Evolutionary conservation across 192 early-diverging fungal genomes (phyloP), one percentile per base, ranked within the genome.

Genomic region (Umbelopsis isabellina): DNA sequence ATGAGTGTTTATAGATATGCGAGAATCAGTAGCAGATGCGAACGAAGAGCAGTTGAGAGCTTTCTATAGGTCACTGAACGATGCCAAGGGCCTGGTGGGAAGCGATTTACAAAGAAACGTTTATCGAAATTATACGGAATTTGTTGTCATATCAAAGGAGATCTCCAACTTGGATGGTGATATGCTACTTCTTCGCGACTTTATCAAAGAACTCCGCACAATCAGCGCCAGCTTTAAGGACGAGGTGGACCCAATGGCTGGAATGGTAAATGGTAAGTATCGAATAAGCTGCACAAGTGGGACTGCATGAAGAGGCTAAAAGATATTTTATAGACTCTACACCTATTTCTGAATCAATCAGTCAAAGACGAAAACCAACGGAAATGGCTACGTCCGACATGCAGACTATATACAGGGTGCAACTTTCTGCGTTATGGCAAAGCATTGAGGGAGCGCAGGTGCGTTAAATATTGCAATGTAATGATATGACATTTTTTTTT

Each of bases 81-180:
- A 90, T 69, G 88, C 92, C 0, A 85, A 87, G 68, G 87, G 90
- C 13, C 71, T 83, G 20, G 91, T 91, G 9, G 89, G 91, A 23
- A 79, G 71, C 4, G 90, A 93, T 66, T 76, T 95, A 18, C 91
- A 94, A 53, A 81, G 87, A n/a, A 94, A 94, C 72, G 92, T 95
- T 11, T 92, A 89, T 79, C 83, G 83, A 55, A 95, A 95, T 75
- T 95, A 95, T 72, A 86, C 78, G 48, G 92, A 94, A 69, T 95
- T 95, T 75, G 91, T 95, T 16, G 84, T 83, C 37, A 95, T 95
- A 51, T 93, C 91, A 37, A 93, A 95, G 61, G 93, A 95, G 66
- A 94, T 95, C 46, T 83, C 83, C 45, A 86, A 86, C 61, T 80
- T 94, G 55, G 91, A 93, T 79, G 85, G 87, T 46, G 92, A 94